Base-by-base conservation (phyloP, 345 rosid species). In the Murraya koenigii region DNA sequence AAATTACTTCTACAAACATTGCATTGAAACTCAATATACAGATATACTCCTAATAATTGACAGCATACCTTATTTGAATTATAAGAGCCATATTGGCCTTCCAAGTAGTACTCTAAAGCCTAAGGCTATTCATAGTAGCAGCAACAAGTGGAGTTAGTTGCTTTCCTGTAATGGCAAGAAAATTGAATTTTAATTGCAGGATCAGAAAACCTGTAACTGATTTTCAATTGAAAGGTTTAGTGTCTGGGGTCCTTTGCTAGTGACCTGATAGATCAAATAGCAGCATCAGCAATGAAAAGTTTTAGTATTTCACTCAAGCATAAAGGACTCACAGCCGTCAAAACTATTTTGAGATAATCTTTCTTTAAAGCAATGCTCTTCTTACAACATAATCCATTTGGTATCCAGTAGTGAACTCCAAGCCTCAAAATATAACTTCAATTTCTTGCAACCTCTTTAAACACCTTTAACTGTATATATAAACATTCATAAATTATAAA, bases 341-440 rank as follows among this genome's bases (percentile, higher is more conserved):
- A 64, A 13, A 15, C 52, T 66, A 20, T 26, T 41, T 47, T 64
- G 26, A 49, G 76, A 23, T 70, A n/a, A 52, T 60, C 76, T 80
- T 82, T 69, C 87, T 84, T 87, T 60, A 47, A 85, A 88, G 90
- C 86, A 88, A 88, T 75, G 81, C 67, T 8, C 77, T 84, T 74
- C 88, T 82, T 82, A 28, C 55, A 83, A 64, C 58, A 58, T 79
- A 87, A 83, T 87, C 83, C 78, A 84, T 77, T 71, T 69, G 77
- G 58, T 62, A 71, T 71, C 82, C 74, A 81, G 88, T 49, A 83
- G 86, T 88, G 84, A 86, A 88, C 85, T 88, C 83, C 76, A 88
- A 86, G 86, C 84, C 56, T 84, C 26, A 33, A 69, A 44, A 61
- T 25, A 32, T 72, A 22, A 66, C 73, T 85, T 81, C 36, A 54